Evolutionary conservation across 1,139 yeast genomes (phyloP), one percentile per base, ranked within the genome.

Genomic region (Suhomyces maxii): DNA sequence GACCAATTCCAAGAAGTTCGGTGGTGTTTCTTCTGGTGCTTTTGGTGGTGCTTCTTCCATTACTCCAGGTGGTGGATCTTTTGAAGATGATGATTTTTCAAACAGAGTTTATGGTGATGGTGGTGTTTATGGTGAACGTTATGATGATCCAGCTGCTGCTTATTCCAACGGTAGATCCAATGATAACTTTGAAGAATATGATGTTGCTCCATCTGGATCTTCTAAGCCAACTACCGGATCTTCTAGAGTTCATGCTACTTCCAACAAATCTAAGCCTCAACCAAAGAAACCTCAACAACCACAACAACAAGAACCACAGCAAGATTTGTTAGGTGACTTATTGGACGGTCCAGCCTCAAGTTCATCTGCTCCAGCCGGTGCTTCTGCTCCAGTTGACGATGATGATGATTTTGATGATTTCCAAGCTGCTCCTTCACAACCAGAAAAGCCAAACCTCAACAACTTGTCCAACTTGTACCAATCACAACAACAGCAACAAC

Each of bases 401-500:
- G 83, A 73, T 18, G 97, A 90, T 57, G 98, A 91, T 37, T 91
- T 91, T 67, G 96, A 89, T 54, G 98, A 93, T 56, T 91, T 91
- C 77, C 97, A 91, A 67, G 83, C 88, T 45, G 96, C 97, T 5
- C 79, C 79, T 23, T 47, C 81, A 63, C 73, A 55, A 53, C 66
- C 61, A 39, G 64, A 56, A 47, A 63, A 61, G 48, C 68, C 60
- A 23, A 62, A 54, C 39, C 58, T 66, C 37, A 67, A 58, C 56
- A 69, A 68, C 55, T 65, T 77, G 46, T 67, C 79, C 39, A 71
- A 65, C 60, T 67, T 78, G 50, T 70, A 71, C 40, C 59, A 62
- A 34, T 69, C 47, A 31, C 65, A 44, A 42, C 70, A 18, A 18
- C n/a, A 54, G 39, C 61, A 53, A 26, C 66, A 45, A 44, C 70